A percentile compares a stretch with the other conserved stretches of the same genome.
These are phyloP conservation scores for Phoma herbarum DNA, from an alignment of 2,329 filamentous ascomycete species.

Conservation along the genomic window DNA sequence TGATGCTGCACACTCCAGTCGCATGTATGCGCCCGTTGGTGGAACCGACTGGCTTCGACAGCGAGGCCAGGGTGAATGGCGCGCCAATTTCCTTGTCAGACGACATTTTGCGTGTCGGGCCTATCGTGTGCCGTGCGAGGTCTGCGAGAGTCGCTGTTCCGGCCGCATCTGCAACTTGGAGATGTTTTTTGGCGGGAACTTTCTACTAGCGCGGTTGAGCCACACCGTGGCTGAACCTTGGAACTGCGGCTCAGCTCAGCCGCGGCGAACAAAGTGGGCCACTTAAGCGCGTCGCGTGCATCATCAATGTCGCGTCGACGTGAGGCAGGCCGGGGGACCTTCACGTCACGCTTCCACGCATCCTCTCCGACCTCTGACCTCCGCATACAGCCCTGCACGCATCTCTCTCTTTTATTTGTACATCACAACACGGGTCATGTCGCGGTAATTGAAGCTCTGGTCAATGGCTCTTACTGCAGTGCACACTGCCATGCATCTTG, in stretches of 20 bases:
- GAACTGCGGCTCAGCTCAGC: too few species aligned
- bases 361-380: background rate
- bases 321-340: background rate
- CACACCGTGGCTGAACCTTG: constrained; percentile 6
- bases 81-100: constrained; percentile 48
- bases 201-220: background rate
- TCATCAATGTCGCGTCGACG: constrained; percentile 17
- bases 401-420: background rate
- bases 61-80: constrained; percentile 54
- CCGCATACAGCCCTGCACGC: background rate
- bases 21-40: constrained; percentile 53
- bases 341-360: constrained; percentile 11
- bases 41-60: constrained; percentile 55
- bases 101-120: constrained; percentile 49
- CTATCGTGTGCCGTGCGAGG: constrained; percentile 23
- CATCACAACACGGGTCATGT: background rate
- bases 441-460: constrained; percentile 4
- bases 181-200: constrained; percentile 10
- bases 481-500: constrained; percentile 50
- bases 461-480: constrained; percentile 52
- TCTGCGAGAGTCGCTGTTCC: constrained; percentile 34
- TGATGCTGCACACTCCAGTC: constrained; percentile 62
- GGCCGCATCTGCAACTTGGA: constrained; percentile 25
- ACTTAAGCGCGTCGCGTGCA: constrained; percentile 27
- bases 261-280: constrained; percentile 3